A percentile compares a stretch with the other conserved stretches of the same genome.
phyloP scores from a whole-genome alignment of 345 rosid genomes.

The Lumnitzera racemosa region DNA sequence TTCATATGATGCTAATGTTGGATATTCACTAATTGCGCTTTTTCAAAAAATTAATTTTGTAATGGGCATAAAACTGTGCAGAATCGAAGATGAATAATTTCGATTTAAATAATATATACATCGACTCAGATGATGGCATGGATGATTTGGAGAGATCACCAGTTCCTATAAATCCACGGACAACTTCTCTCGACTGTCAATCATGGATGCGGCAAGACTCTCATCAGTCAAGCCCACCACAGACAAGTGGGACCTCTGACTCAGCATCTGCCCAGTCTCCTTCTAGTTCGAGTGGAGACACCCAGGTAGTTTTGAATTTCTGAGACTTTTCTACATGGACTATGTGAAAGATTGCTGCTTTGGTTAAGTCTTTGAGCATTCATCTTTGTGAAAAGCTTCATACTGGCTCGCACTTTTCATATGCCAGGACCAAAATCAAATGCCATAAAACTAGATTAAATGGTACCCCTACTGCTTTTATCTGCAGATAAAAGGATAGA shows the following conservation, averaged over 20 bases:
- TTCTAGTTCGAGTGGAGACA: slow-evolving; percentile 86
- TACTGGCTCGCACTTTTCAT: too few species aligned
- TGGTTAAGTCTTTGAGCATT: too few species aligned
- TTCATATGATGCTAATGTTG: slow-evolving; percentile 20
- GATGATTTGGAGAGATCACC: slow-evolving; percentile 75
- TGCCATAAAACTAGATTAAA: too few species aligned
- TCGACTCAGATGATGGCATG: slow-evolving; percentile 79
- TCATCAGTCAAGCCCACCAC: slow-evolving; percentile 96
- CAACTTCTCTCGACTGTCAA: slow-evolving; percentile 72
- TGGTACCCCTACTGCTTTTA: too few species aligned
- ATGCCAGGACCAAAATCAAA: too few species aligned
- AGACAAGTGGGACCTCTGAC: slow-evolving; percentile 87
- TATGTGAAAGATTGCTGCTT: too few species aligned
- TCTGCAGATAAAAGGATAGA: too few species aligned
- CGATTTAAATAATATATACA: slow-evolving; percentile 79
- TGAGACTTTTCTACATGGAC: neutral
- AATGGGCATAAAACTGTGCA: slow-evolving; percentile 8
- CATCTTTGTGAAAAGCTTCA: too few species aligned
- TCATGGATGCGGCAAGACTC: slow-evolving; percentile 75
- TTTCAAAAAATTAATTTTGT: slow-evolving; percentile 7
- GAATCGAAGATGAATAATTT: slow-evolving; percentile 68
- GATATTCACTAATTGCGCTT: slow-evolving; percentile 11
- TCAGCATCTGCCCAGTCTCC: slow-evolving; percentile 98
- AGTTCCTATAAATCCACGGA: slow-evolving; percentile 43
- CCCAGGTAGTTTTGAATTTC: slow-evolving; percentile 45